Conservation (phyloP, 148 eudicot species). For the Agrostemma githago region DNA sequence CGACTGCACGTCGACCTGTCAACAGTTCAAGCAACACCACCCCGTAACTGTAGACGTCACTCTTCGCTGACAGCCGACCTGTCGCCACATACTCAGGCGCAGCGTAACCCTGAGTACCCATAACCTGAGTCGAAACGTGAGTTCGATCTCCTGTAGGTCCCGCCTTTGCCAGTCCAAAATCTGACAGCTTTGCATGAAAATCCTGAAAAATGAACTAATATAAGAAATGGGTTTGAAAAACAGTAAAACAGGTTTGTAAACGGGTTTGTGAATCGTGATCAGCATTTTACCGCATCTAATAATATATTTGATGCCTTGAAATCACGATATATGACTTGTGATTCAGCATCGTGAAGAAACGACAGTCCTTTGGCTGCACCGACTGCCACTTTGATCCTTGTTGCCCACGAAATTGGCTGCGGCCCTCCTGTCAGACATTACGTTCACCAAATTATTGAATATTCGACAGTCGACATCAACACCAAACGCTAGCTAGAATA, state of each 20-base stretch:
- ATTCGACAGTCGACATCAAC: not conserved
- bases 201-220: constrained; percentile 36
- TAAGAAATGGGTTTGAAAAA: not conserved
- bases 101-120: constrained; percentile 83
- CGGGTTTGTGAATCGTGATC: not conserved
- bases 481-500: not conserved
- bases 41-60: constrained; percentile 82
- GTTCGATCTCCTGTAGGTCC: constrained; percentile 78
- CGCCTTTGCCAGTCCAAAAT: constrained; percentile 73
- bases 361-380: constrained; percentile 81
- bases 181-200: constrained; percentile 63
- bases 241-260: not conserved
- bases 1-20: constrained; percentile 72
- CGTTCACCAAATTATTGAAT: not conserved
- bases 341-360: constrained; percentile 60
- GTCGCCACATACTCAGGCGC: constrained; percentile 78
- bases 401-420: constrained; percentile 74
- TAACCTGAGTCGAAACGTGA: constrained; percentile 74
- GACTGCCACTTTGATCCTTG: constrained; percentile 69
- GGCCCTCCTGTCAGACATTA: constrained; percentile 48
- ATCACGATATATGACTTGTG: constrained; percentile 67
- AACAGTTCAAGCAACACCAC: constrained; percentile 68
- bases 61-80: constrained; percentile 63
- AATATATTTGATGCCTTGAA: constrained; percentile 66
- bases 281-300: constrained; percentile 48